Base-by-base conservation (phyloP, 106 monocot species). In the Dioscorea dumetorum region DNA sequence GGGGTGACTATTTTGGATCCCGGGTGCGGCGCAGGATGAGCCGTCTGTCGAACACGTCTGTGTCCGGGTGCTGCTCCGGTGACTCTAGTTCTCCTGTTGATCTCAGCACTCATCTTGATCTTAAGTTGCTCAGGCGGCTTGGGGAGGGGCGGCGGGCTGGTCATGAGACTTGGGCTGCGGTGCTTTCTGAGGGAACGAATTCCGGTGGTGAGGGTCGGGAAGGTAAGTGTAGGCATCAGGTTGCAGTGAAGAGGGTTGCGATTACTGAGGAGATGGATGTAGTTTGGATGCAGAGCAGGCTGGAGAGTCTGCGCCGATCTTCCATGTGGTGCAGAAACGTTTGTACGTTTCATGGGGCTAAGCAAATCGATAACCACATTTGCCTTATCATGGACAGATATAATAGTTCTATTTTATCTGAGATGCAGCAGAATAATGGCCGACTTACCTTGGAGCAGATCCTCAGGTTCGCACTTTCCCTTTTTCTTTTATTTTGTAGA, bases 311-410 rank as follows among this genome's bases (percentile, higher is more conserved):
- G 57, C 71, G 81, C 4, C 79, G 84, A 18, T 61, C 75, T 0
- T 79, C 99, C 2, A 93, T 93, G 87, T 99, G 99, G 99, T 99
- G 99, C 51, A 85, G 93, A 83, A 93, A 93, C 65, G 90, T 93
- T 17, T 93, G 93, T 61, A 67, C 87, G 1, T 99, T 93, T 68
- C 99, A 99, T 61, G 99, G 99, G 14, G 87, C 63, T 0, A 79
- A 83, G 2, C 74, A 79, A 62, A 83, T 82, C 58, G 90, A 87
- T 56, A 81, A 71, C 19, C 62, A 93, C 64, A 81, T 99, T n/a
- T 99, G 92, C 61, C 82, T 99, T 11, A 69, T 99, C 35, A 90
- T 99, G 99, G 99, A 99, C 73, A 75, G 81, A 62, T 93, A 85
- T 51, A 70, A 60, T 24, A 72, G 90, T 10, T 99, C 93, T n/a